Evolutionary conservation across 1,284 basidiomycete genomes (phyloP), one percentile per base, ranked within the genome.

Genomic region (Cryptococcus depauperatus): DNA sequence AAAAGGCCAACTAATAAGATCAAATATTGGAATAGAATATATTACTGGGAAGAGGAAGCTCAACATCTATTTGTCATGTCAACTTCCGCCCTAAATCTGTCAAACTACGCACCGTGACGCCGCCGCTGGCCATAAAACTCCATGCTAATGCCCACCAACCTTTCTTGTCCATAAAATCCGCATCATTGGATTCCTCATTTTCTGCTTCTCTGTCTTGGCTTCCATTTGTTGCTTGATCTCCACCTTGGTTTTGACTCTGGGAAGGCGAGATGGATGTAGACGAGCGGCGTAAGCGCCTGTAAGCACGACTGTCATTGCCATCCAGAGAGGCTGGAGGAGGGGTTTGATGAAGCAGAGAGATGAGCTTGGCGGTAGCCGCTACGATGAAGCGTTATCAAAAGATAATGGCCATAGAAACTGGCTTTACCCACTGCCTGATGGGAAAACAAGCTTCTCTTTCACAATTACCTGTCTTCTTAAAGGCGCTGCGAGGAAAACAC

Each of bases 391-490:
- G 21, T 22, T 22, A 34, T 11, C 5, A 6, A 28, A 28, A 23
- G 38, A 16, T 14, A 40, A n/a, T 28, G 41, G 4, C 7, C 35
- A 35, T n/a, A 27, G 32, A 18, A 18, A 28, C 22, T 30, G 22
- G 39, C 11, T n/a, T 10, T 30, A 58, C 64, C 40, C 38, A 68
- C 65, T 95, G 19, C 93, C 93, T 0, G 85, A 90, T 0, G 92
- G 92, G 57, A 97, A 97, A 1, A 85, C 76, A 13, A 97, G 79
- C 66, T 93, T 83, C 66, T 97, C 92, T 65, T 91, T 84, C 35
- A 97, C 81, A 47, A 97, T 92, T 63, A 95, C 89, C 79, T 95
- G 90, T 59, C 88, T 85, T 37, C 92, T 80, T 33, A 97, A 77
- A 1, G 92, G 92, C 6, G 88, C 86, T 0, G 92, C 93, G 44